These are phyloP conservation scores for Panus rudis DNA, from an alignment of 768 basidiomycete species.

Conservation along the genomic window DNA sequence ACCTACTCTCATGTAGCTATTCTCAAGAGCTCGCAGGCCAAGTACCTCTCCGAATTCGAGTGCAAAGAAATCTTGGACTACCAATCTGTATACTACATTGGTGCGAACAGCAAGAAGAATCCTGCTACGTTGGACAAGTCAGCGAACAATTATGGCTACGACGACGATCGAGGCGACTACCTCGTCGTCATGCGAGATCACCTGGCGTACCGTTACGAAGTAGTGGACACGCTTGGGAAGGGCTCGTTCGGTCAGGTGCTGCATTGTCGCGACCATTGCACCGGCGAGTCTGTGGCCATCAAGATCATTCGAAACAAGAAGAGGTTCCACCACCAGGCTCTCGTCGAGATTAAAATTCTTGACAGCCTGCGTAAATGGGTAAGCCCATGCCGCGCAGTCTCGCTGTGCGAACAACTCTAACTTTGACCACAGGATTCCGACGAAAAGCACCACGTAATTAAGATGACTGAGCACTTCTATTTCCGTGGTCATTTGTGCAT, in stretches of 20 bases:
- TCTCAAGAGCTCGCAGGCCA: conserved; percentile 57
- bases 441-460: conserved; percentile 94
- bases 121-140: conserved; percentile 63
- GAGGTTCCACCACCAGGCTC: conserved; percentile 94
- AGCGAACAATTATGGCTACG: conserved; percentile 89
- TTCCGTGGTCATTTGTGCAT: conserved; percentile 98
- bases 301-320: conserved; percentile 99
- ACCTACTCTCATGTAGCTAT: conserved; percentile 38
- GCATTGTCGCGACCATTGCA: conserved; percentile 90
- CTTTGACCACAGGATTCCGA: conserved; percentile 70
- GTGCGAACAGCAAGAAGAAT: conserved; percentile 79
- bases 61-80: conserved; percentile 88
- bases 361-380: conserved; percentile 98
- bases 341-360: conserved; percentile 98
- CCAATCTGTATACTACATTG: conserved; percentile 75
- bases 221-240: conserved; percentile 89
- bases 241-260: conserved; percentile 98
- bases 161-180: conserved; percentile 98
- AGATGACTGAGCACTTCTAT: conserved; percentile 98
- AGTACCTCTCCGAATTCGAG: conserved; percentile 81
- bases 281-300: conserved; percentile 94
- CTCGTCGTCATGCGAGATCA: conserved; percentile 86
- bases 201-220: conserved; percentile 94
- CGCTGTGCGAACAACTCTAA: neutral
- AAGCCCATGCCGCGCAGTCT: conserved; percentile 22